A percentile compares a stretch with the other conserved stretches of the same genome.
Conservation (phyloP, 1,139 yeast species). For the Yamadazyma triangularis region DNA sequence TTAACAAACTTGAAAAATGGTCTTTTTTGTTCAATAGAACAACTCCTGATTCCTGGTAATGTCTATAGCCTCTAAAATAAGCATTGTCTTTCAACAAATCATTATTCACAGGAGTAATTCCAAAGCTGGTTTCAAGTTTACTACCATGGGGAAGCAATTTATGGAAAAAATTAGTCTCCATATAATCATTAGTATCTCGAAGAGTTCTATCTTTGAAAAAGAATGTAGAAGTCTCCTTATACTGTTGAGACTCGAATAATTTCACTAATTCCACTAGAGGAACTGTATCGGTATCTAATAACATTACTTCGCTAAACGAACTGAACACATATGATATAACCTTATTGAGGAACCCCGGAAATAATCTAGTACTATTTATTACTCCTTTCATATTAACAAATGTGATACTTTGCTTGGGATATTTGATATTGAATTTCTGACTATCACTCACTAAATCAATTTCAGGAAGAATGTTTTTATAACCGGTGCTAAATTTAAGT, state of each 20-base stretch:
- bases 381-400: conserved; percentile 42
- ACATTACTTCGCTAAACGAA: conserved; percentile 46
- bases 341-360: conserved; percentile 44
- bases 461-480: conserved; percentile 19
- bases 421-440: conserved; percentile 23
- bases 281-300: conserved; percentile 54
- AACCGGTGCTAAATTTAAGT: conserved; percentile 16
- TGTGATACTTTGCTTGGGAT: conserved; percentile 44
- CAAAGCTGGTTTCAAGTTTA: conserved; percentile 11
- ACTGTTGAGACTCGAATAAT: conserved; percentile 29
- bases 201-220: conserved; percentile 40
- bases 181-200: conserved; percentile 37
- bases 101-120: conserved; percentile 23
- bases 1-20: conserved; percentile 42
- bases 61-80: conserved; percentile 47
- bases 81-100: conserved; percentile 37
- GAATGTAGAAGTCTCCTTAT: conserved; percentile 25
- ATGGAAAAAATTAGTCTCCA: conserved; percentile 46
- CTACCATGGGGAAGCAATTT: conserved; percentile 32
- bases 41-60: conserved; percentile 55
- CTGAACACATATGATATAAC: conserved; percentile 44
- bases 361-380: conserved; percentile 25
- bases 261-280: conserved; percentile 36
- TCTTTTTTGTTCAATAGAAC: conserved; percentile 41
- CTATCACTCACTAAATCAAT: conserved; percentile 16